A percentile compares a stretch with the other conserved stretches of the same genome.
Evolutionary conservation across 2,329 filamentous ascomycete species (phyloP).

Genomic region (Harringtonia aguacate): DNA sequence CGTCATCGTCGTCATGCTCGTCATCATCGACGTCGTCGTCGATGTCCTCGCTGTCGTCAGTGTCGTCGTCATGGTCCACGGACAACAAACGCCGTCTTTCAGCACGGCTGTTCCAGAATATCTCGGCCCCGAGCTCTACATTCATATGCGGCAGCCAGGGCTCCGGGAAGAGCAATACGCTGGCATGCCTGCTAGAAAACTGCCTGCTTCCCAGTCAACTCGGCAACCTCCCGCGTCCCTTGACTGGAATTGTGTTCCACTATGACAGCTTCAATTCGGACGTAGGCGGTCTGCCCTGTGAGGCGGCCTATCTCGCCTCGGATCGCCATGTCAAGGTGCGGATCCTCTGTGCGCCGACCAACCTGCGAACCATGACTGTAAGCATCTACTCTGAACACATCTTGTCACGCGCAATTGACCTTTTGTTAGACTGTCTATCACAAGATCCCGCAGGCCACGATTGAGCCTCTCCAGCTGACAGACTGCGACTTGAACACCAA

Average conservation of each 20-base stretch:
- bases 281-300: slow-evolving; percentile 38
- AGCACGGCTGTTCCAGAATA: slow-evolving; percentile 31
- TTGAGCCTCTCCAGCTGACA: slow-evolving; percentile 40
- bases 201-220: slow-evolving; percentile 36
- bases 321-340: slow-evolving; percentile 31
- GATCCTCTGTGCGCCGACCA: slow-evolving; percentile 44
- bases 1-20: too few species aligned
- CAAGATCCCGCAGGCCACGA: slow-evolving; percentile 28
- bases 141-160: slow-evolving; percentile 58
- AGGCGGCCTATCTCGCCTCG: slow-evolving; percentile 45
- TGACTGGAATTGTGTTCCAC: slow-evolving; percentile 55
- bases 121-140: slow-evolving; percentile 40
- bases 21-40: too few species aligned
- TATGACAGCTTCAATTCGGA: slow-evolving; percentile 47
- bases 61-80: neutral
- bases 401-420: slow-evolving; percentile 1
- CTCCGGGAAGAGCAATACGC: slow-evolving; percentile 52
- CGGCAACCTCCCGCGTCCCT: slow-evolving; percentile 35
- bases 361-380: slow-evolving; percentile 29
- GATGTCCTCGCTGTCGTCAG: too few species aligned
- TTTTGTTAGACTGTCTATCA: slow-evolving; percentile 16
- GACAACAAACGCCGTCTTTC: slow-evolving; percentile 4
- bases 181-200: slow-evolving; percentile 46
- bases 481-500: slow-evolving; percentile 43
- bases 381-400: neutral